phyloP scores from a whole-genome alignment of 345 rosid species.

The Excoecaria agallocha region DNA sequence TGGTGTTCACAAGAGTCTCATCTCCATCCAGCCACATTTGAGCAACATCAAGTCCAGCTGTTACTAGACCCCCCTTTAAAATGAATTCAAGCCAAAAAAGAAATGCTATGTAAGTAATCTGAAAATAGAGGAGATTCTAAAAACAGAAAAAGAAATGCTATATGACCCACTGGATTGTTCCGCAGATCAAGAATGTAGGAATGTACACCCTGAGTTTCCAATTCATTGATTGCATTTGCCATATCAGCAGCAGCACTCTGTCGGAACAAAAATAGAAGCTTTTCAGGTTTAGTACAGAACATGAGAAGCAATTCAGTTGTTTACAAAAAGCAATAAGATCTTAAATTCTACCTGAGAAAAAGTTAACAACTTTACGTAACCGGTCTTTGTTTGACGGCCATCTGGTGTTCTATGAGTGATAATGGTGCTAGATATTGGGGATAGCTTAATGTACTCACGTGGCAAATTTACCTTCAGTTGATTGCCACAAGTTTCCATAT shows the following conservation, averaged over 20 bases:
- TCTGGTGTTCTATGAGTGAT: slow-evolving; percentile 72
- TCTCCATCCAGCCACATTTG: slow-evolving; percentile 89
- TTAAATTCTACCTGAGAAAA: slow-evolving; percentile 68
- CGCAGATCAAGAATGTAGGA: slow-evolving; percentile 84
- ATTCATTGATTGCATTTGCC: slow-evolving; percentile 57
- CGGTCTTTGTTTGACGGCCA: slow-evolving; percentile 64
- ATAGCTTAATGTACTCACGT: slow-evolving; percentile 73
- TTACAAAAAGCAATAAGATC: background rate
- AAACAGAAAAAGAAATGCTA: background rate
- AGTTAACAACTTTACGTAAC: slow-evolving; percentile 67
- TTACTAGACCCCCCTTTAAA: slow-evolving; percentile 81
- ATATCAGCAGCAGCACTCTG: slow-evolving; percentile 85
- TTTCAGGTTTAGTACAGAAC: background rate
- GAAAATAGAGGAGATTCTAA: slow-evolving; percentile 1
- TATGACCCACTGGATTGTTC: slow-evolving; percentile 63
- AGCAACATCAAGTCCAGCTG: slow-evolving; percentile 88
- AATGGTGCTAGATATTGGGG: slow-evolving; percentile 75
- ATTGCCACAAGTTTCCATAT: slow-evolving; percentile 9
- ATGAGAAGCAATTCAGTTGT: background rate
- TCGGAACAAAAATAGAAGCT: slow-evolving; percentile 17
- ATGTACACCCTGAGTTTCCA: slow-evolving; percentile 73
- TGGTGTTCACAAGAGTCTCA: slow-evolving; percentile 81
- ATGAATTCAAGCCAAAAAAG: slow-evolving; percentile 5
- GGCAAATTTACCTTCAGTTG: slow-evolving; percentile 63
- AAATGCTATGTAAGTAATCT: slow-evolving; percentile 4